Evolutionary conservation across 2,329 filamentous ascomycete genomes (phyloP), one percentile per base, ranked within the genome.

Genomic region (Fonsecaea pedrosoi): DNA sequence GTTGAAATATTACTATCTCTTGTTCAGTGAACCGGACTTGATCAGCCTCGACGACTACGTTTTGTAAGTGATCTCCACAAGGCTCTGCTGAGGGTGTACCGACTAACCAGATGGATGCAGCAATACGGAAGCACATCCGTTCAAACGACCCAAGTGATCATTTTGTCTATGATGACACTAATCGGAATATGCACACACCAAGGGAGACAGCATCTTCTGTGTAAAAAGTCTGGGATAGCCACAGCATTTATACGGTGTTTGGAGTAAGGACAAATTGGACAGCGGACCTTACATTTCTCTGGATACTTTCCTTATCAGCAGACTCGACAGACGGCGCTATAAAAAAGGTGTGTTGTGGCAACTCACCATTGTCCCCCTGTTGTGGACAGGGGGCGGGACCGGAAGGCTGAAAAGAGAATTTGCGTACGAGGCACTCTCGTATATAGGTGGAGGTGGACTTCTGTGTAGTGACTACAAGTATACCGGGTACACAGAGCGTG

Each of bases 31-130:
- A 42, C 78, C 80, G 9, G 75, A 69, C 53, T 71, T 81, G 50
- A 74, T 82, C 60, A 81, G 78, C 69, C 72, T 82, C 69, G 81
- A 82, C 72, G 80, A 82, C 71, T 82, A 79, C 71, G 79, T 82
- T 60, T 73, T 82, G 78, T 81, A 72, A 78, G 79, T 80, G 18
- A 38, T 30, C 21, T 38, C 48, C 34, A 37, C 18, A 30, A 60
- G 32, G 55, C 21, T 12, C 12, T 30, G n/a, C 42, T 60, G 6
- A 15, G 10, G 18, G 55, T 50, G 21, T 3, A 32, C 67, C 62
- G 66, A 67, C 71, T 70, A 37, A 58, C 65, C 6, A 18, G 40
- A 40, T 48, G 35, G 18, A 25, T 21, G 56, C 67, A 80, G 78
- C 55, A 73, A 80, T 62, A 80, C 78, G 37, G 78, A 80, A 70